Percentiles rank a stretch among this genome's conserved stretches.
These are phyloP conservation scores for Ceratobasidium sp. DNA, from an alignment of 1,284 basidiomycete genomes.

Conservation along the genomic window DNA sequence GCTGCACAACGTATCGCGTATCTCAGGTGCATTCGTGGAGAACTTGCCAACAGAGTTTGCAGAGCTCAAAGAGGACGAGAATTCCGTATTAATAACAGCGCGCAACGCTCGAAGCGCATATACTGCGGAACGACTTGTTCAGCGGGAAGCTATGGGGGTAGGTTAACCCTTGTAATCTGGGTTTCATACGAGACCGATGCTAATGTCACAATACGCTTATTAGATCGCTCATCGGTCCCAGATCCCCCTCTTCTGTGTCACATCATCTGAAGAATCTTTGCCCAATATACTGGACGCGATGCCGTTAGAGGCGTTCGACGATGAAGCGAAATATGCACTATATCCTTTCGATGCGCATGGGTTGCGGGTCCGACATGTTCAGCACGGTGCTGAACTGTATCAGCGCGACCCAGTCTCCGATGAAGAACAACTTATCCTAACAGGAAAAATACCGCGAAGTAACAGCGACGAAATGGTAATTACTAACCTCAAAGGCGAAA, in stretches of 20 bases:
- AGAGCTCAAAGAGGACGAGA: background rate
- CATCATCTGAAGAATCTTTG: background rate
- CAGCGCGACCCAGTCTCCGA: background rate
- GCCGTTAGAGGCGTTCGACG: background rate
- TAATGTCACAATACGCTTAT: background rate
- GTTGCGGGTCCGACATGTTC: slow-evolving; percentile 17
- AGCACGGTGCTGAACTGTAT: background rate
- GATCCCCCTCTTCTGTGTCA: background rate
- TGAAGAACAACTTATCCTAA: slow-evolving; percentile 17
- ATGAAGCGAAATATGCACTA: background rate
- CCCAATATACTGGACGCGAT: no score
- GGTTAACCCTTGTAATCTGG: background rate
- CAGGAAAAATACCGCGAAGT: background rate
- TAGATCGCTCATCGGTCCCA: slow-evolving; percentile 19
- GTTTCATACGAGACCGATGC: background rate
- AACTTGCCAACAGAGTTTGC: background rate
- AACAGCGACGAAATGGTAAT: background rate
- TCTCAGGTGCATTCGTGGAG: slow-evolving; percentile 19
- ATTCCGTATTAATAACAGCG: slow-evolving; percentile 18
- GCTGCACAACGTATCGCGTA: slow-evolving; percentile 23
- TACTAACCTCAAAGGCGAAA: background rate
- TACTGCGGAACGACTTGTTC: slow-evolving; percentile 27
- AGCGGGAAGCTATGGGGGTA: slow-evolving; percentile 29
- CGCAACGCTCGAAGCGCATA: slow-evolving; percentile 17
- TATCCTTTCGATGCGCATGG: slow-evolving; percentile 19